Base-by-base conservation (phyloP, 192 early-diverging fungal genomes). In the Piromyces finnis region DNA sequence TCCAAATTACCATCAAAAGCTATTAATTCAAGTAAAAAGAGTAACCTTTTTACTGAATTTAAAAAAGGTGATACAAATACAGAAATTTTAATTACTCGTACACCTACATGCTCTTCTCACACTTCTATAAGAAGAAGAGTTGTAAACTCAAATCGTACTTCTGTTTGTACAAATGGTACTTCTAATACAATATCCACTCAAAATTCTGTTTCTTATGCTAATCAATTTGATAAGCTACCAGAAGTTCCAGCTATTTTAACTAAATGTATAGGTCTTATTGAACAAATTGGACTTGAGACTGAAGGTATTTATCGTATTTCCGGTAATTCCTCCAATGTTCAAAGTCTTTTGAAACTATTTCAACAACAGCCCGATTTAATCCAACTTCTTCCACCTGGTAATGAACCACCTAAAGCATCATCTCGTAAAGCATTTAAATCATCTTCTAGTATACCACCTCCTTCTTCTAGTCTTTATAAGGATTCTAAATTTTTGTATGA, bases 231-330 rank as follows among this genome's bases (percentile, higher is more conserved):
- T 36, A 32, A 77, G 78, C 81, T 82, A 22, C 84, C 79, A 27
- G 84, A 87, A 28, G 84, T 89, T 13, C 88, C 88, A 22, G 39
- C 86, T 11, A 78, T 84, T 12, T 81, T 89, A 82, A 77, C 80
- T 27, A 88, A 88, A 79, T 89, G 88, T 79, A 84, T 89, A 22
- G 59, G 77, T 28, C 68, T 89, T 77, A 85, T 89, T 80, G 88
- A 89, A 36, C 84, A 88, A 30, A 88, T 88, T 82, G 86, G 87
- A n/a, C 29, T 89, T 41, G 85, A 87, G 27, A 84, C 84, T 16
- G 88, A 88, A 81, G 88, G 88, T 15, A 79, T 89, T 7, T 89
- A 89, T 80, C 84, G 88, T 77, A 83, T 89, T 12, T 87, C 87
- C 17, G 88, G 88, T 16, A 88, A 83, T 59, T 82, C 85, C 0